phyloP scores from a whole-genome alignment of 148 eudicot genomes.

The Cornus florida region DNA sequence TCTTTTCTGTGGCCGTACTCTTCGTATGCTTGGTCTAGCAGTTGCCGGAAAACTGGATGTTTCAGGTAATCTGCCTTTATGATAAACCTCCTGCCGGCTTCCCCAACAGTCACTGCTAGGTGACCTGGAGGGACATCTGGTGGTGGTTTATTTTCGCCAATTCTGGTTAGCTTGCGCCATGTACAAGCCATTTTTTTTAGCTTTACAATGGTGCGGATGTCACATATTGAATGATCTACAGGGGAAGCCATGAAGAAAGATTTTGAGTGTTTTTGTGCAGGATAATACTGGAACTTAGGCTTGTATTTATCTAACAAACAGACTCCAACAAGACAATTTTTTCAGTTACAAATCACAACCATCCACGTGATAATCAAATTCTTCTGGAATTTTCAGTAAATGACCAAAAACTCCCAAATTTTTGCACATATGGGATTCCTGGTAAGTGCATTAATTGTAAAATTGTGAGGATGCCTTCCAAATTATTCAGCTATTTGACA shows the following conservation, averaged over 20 bases:
- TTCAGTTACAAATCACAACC: background rate
- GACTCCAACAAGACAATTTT: background rate
- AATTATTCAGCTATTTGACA: background rate
- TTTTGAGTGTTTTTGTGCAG: background rate
- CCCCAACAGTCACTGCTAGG: slow-evolving; percentile 11
- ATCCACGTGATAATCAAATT: background rate
- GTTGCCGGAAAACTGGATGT: slow-evolving; percentile 13
- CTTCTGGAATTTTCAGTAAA: background rate
- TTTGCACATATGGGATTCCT: background rate
- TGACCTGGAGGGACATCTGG: background rate
- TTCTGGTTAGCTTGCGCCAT: background rate
- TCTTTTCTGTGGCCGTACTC: background rate
- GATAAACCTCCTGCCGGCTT: slow-evolving; percentile 3
- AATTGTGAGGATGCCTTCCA: background rate
- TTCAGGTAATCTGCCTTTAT: slow-evolving; percentile 10
- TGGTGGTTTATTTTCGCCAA: background rate
- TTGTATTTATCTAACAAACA: background rate
- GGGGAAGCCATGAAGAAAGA: background rate
- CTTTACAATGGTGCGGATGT: background rate
- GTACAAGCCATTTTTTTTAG: background rate
- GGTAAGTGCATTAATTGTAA: background rate
- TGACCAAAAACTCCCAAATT: background rate
- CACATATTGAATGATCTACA: background rate
- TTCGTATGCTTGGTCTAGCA: slow-evolving; percentile 8
- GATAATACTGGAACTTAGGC: background rate